These are phyloP conservation scores for Citrus sp. DNA, from an alignment of 345 rosid species.

Conservation along the genomic window DNA sequence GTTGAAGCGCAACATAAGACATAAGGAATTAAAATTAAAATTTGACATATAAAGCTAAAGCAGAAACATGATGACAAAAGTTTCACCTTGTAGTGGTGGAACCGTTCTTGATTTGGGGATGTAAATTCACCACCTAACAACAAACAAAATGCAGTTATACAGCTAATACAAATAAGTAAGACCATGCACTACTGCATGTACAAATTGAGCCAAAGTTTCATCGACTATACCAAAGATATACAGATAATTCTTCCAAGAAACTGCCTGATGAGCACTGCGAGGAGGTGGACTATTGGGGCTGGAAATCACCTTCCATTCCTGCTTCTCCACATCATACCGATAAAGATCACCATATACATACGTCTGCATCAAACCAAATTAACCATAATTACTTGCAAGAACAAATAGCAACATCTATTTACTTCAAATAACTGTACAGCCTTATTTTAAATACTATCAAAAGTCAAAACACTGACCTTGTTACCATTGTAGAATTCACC, in stretches of 20 bases:
- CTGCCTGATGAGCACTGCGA: constrained; percentile 96
- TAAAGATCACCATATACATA: constrained; percentile 88
- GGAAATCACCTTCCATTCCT: constrained; percentile 78
- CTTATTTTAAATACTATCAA: background rate
- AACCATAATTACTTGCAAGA: background rate
- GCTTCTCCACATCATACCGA: constrained; percentile 86
- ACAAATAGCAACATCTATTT: background rate
- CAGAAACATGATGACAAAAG: background rate
- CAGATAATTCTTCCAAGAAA: constrained; percentile 95
- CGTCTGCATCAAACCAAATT: constrained; percentile 49
- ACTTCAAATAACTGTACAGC: constrained; percentile 1
- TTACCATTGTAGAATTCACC: constrained; percentile 95
- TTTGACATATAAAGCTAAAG: background rate
- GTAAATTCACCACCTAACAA: constrained; percentile 91
- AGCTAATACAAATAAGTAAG: background rate
- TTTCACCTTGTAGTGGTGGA: constrained; percentile 92
- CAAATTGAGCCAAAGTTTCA: constrained; percentile 1
- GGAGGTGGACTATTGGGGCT: constrained; percentile 99
- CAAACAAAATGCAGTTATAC: background rate
- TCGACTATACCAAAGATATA: constrained; percentile 73
- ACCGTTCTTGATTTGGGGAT: constrained; percentile 94
- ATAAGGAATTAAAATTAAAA: background rate
- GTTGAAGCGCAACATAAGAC: background rate
- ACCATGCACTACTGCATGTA: background rate
- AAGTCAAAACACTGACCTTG: constrained; percentile 50